phyloP scores from a whole-genome alignment of 2,329 filamentous ascomycete species.

The Botryotinia narcissicola region DNA sequence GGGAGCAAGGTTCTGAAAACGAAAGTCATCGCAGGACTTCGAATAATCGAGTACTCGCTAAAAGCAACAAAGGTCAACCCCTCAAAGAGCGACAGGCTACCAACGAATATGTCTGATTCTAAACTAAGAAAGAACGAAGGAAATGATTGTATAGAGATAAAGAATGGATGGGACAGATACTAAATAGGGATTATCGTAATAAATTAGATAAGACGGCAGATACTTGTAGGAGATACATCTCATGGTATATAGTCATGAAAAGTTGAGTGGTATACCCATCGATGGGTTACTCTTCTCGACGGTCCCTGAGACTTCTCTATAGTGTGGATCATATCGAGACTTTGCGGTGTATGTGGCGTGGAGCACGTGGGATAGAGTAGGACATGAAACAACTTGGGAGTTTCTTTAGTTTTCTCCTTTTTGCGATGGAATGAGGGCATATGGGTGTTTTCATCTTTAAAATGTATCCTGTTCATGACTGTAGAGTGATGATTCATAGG shows the following conservation, averaged over 20 bases:
- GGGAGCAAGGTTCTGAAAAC: too few species aligned
- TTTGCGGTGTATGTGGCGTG: too few species aligned
- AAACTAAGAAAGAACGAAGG: accelerated
- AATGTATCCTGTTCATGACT: not conserved
- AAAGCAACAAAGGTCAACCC: too few species aligned
- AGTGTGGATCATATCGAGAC: too few species aligned
- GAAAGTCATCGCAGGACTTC: too few species aligned
- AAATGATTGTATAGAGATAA: not conserved
- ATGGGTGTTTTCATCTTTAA: not conserved
- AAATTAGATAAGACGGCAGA: not conserved
- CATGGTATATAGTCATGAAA: not conserved
- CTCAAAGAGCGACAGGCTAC: not conserved
- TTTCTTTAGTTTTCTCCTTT: not conserved
- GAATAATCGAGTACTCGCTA: too few species aligned
- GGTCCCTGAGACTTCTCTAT: too few species aligned
- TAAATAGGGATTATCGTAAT: not conserved
- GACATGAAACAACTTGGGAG: too few species aligned
- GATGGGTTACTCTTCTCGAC: too few species aligned
- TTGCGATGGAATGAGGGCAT: not conserved
- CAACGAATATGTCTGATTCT: not conserved
- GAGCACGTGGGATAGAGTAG: too few species aligned
- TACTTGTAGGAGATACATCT: not conserved
- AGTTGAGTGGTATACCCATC: not conserved
- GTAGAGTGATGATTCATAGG: not conserved
- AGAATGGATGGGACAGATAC: not conserved